These are phyloP conservation scores for Colletotrichum sp. DNA, from an alignment of 2,329 filamentous ascomycete species.

Conservation along the genomic window DNA sequence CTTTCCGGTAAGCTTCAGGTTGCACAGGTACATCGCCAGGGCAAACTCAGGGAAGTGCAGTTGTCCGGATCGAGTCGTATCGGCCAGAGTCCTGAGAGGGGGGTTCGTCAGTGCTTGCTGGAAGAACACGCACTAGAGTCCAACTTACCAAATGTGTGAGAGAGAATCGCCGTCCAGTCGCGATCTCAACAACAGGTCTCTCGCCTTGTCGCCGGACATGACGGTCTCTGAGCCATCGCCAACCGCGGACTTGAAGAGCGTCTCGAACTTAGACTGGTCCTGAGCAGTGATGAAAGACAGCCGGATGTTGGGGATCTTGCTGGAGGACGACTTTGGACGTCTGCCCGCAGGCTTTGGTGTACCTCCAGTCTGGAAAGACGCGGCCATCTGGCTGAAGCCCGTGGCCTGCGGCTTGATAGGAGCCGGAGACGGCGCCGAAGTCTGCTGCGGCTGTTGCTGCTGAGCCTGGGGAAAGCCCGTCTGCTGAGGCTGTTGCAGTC, in stretches of 20 bases:
- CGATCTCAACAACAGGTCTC: constrained; percentile 86
- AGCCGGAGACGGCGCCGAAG: constrained; percentile 54
- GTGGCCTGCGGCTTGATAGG: constrained; percentile 71
- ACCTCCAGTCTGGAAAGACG: constrained; percentile 64
- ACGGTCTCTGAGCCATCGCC: constrained; percentile 78
- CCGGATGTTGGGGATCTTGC: constrained; percentile 91
- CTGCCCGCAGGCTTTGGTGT: constrained; percentile 49
- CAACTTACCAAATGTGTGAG: constrained; percentile 84
- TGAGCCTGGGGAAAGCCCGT: constrained; percentile 42
- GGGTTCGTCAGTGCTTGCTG: constrained; percentile 45
- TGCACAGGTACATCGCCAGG: constrained; percentile 97
- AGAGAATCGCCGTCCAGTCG: constrained; percentile 86
- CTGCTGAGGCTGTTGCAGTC: constrained; percentile 44
- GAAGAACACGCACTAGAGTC: constrained; percentile 45
- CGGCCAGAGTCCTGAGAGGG: constrained; percentile 77
- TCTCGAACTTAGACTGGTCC: constrained; percentile 97
- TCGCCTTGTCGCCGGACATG: constrained; percentile 90
- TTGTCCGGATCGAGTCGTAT: constrained; percentile 95
- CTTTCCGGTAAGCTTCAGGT: constrained; percentile 88
- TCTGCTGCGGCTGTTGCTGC: constrained; percentile 43
- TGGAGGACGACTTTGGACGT: constrained; percentile 55
- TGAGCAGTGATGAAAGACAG: constrained; percentile 94
- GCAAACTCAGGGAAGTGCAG: constrained; percentile 98
- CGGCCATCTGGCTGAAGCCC: constrained; percentile 70
- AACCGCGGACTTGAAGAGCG: constrained; percentile 93